phyloP scores from a whole-genome alignment of 306 rosid genomes.

The Casuarina cunninghamiana region DNA sequence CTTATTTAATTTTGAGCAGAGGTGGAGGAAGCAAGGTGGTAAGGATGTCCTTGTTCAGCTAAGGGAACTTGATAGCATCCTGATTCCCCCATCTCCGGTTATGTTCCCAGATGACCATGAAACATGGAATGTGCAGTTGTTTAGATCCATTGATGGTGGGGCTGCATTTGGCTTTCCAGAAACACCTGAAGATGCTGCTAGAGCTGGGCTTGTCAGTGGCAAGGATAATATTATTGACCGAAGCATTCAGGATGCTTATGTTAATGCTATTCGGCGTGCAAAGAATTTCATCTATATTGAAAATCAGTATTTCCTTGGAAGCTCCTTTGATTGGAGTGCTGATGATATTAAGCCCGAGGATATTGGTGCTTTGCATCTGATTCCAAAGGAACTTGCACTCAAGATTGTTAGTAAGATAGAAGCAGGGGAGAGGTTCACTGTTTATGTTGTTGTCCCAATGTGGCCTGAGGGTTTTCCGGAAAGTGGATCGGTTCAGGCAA shows the following conservation, averaged over 20 bases:
- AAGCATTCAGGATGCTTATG: conserved; percentile 74
- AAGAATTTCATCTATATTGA: conserved; percentile 69
- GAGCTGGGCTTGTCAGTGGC: conserved; percentile 70
- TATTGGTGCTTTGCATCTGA: conserved; percentile 60
- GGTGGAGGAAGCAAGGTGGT: conserved; percentile 82
- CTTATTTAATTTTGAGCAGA: conserved; percentile 70
- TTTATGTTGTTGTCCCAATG: conserved; percentile 71
- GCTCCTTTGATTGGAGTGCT: conserved; percentile 55
- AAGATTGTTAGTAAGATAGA: conserved; percentile 70
- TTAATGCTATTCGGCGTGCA: conserved; percentile 70
- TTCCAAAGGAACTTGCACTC: conserved; percentile 73
- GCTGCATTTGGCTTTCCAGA: conserved; percentile 84
- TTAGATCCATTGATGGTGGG: conserved; percentile 77
- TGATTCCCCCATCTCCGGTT: conserved; percentile 70
- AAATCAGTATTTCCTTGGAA: conserved; percentile 79
- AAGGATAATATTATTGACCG: conserved; percentile 73
- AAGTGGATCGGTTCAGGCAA: conserved; percentile 75
- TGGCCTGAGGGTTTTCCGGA: conserved; percentile 82
- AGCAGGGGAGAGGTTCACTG: conserved; percentile 69
- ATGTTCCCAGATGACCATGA: conserved; percentile 62
- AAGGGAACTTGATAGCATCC: conserved; percentile 58
- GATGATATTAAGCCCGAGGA: conserved; percentile 65
- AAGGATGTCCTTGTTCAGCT: conserved; percentile 55
- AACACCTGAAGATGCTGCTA: conserved; percentile 73
- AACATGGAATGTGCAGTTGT: conserved; percentile 74